phyloP scores from a whole-genome alignment of 148 eudicot genomes.

The Polygonum aviculare region DNA sequence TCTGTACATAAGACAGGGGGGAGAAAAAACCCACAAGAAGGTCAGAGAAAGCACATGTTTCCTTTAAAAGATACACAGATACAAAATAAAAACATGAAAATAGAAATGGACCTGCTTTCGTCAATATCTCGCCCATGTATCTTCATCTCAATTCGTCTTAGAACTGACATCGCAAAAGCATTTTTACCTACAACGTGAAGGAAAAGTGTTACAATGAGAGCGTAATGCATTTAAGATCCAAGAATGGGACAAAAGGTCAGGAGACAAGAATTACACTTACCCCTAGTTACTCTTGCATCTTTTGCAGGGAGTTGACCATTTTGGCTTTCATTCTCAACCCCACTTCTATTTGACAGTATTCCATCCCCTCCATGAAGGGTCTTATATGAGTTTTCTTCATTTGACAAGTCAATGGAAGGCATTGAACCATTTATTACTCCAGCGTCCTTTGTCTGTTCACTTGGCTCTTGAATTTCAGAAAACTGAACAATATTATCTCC shows the following conservation, averaged over 20 bases:
- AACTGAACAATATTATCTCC: constrained; percentile 19
- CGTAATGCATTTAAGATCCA: not conserved
- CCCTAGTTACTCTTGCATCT: constrained; percentile 40
- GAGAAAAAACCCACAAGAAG: not conserved
- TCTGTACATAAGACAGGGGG: constrained; percentile 27
- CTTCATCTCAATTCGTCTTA: constrained; percentile 85
- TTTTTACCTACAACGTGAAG: constrained; percentile 57
- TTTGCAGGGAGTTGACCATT: constrained; percentile 26
- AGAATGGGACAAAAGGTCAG: not conserved
- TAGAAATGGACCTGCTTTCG: constrained; percentile 60
- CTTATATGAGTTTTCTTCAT: constrained; percentile 27
- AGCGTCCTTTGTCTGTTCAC: constrained; percentile 20
- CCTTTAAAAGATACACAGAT: not conserved
- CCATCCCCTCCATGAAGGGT: constrained; percentile 27
- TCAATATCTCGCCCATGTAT: constrained; percentile 79
- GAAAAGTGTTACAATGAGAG: not conserved
- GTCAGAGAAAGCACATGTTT: constrained; percentile 2
- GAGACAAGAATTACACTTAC: constrained; percentile 32
- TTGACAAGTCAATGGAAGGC: constrained; percentile 18
- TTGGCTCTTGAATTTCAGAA: constrained; percentile 19
- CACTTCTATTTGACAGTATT: constrained; percentile 28
- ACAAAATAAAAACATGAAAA: constrained; percentile 5
- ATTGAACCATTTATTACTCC: constrained; percentile 20
- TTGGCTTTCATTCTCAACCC: constrained; percentile 30
- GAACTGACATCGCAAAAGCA: constrained; percentile 78